Conservation (phyloP, 2,329 filamentous ascomycete species). For the Cercospora janseana region DNA sequence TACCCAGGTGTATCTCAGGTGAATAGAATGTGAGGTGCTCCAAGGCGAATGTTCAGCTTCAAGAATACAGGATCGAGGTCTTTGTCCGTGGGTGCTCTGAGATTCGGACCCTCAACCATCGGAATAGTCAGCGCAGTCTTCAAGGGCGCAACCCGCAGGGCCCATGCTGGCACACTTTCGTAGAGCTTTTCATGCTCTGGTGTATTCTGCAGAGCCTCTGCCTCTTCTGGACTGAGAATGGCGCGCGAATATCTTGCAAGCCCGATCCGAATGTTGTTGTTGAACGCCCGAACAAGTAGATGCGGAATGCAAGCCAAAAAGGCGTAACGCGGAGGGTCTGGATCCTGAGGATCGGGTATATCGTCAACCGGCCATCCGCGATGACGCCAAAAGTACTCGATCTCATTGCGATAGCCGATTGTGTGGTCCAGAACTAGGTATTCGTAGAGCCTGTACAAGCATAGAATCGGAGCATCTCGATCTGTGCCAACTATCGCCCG, state of each 20-base stretch:
- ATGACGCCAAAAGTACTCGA: constrained; percentile 15
- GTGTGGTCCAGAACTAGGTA: constrained; percentile 11
- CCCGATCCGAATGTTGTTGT: constrained; percentile 12
- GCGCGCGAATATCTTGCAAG: constrained; percentile 7
- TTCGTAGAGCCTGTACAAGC: constrained; percentile 11
- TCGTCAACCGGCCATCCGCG: constrained; percentile 10
- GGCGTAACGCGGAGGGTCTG: constrained; percentile 9
- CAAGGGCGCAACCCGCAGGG: constrained; percentile 1
- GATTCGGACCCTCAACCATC: neutral
- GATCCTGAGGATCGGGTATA: constrained; percentile 11
- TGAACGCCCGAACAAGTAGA: constrained; percentile 14
- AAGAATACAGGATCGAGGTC: constrained; percentile 3
- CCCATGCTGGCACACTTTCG: constrained; percentile 9
- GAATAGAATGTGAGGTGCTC: constrained; percentile 9
- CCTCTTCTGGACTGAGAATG: constrained; percentile 13
- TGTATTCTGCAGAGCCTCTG: constrained; percentile 7
- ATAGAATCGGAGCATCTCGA: neutral
- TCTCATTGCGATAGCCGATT: constrained; percentile 13
- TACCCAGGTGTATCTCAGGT: neutral
- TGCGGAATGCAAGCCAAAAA: constrained; percentile 9
- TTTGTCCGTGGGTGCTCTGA: neutral
- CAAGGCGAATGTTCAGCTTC: constrained; percentile 7
- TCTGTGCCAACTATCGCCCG: constrained; percentile 2
- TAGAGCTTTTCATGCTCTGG: constrained; percentile 3
- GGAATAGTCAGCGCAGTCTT: neutral